Evolutionary conservation across 306 rosid genomes (phyloP).

Genomic region (Pueraria montana): DNA sequence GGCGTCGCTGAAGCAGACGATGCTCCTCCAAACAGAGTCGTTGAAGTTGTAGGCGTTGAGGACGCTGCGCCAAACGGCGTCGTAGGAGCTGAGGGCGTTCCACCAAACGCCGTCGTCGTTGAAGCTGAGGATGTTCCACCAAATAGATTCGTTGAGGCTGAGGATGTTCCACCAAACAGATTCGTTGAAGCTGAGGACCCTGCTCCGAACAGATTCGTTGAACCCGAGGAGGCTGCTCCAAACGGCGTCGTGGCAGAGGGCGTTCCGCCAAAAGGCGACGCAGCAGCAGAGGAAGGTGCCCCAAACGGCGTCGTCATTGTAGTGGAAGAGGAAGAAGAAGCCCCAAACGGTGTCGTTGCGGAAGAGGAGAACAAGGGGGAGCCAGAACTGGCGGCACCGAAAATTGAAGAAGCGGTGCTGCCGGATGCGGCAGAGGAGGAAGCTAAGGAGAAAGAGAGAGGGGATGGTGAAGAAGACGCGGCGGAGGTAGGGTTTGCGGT

Average conservation of each 20-base stretch:
- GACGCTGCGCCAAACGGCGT: conserved; percentile 21
- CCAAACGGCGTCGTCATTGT: conserved; percentile 30
- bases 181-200: neutral
- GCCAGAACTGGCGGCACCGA: conserved; percentile 26
- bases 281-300: conserved; percentile 3
- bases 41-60: neutral
- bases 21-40: conserved; percentile 23
- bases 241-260: neutral
- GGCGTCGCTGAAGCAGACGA: neutral
- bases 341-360: conserved; percentile 23
- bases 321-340: neutral
- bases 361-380: conserved; percentile 28
- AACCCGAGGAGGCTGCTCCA: neutral
- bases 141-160: conserved; percentile 14
- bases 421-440: conserved; percentile 34
- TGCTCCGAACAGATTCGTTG: neutral
- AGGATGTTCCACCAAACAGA: conserved; percentile 26
- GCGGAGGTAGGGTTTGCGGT: conserved; percentile 61
- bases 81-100: conserved; percentile 12
- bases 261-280: conserved; percentile 9
- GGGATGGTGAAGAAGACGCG: conserved; percentile 44
- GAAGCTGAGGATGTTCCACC: neutral
- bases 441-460: conserved; percentile 42
- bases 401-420: conserved; percentile 28
- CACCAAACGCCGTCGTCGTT: conserved; percentile 6